These are phyloP conservation scores for Beverwykella pulmonaria DNA, from an alignment of 495 filamentous ascomycete species.

Conservation along the genomic window DNA sequence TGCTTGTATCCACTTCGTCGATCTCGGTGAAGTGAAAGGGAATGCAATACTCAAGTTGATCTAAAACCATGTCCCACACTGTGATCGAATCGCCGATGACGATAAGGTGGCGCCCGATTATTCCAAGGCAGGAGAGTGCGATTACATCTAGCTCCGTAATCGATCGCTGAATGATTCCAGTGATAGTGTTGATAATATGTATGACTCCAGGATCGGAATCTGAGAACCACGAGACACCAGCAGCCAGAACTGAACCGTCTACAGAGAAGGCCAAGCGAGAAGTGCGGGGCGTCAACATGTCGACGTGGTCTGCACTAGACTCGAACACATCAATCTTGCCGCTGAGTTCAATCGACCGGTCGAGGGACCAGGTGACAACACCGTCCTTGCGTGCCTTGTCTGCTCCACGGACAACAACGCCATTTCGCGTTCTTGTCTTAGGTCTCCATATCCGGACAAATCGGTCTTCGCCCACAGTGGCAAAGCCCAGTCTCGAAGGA, in stretches of 20 bases:
- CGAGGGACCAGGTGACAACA: constrained; percentile 73
- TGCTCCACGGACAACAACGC: constrained; percentile 58
- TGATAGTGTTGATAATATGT: constrained; percentile 62
- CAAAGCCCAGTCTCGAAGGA: constrained; percentile 68
- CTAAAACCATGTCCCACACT: constrained; percentile 39
- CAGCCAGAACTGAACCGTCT: constrained; percentile 85
- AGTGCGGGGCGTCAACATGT: constrained; percentile 32
- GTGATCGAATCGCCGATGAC: constrained; percentile 62
- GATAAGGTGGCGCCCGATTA: constrained; percentile 64
- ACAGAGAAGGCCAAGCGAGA: constrained; percentile 72
- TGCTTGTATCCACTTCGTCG: constrained; percentile 42
- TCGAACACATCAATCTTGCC: constrained; percentile 47
- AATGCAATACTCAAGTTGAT: constrained; percentile 41
- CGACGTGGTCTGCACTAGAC: not conserved
- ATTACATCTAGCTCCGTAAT: constrained; percentile 59
- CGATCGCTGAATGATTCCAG: constrained; percentile 57
- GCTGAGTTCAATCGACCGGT: constrained; percentile 55
- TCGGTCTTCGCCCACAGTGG: constrained; percentile 80
- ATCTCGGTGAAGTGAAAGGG: constrained; percentile 44
- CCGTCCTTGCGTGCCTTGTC: constrained; percentile 44
- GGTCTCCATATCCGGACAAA: constrained; percentile 77
- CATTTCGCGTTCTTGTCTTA: constrained; percentile 63
- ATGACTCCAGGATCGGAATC: constrained; percentile 53
- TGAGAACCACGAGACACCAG: constrained; percentile 49
- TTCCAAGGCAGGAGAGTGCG: constrained; percentile 57